Conservation (phyloP, 2,329 filamentous ascomycete genomes). For the Arthrobotrys sphaeroides region DNA sequence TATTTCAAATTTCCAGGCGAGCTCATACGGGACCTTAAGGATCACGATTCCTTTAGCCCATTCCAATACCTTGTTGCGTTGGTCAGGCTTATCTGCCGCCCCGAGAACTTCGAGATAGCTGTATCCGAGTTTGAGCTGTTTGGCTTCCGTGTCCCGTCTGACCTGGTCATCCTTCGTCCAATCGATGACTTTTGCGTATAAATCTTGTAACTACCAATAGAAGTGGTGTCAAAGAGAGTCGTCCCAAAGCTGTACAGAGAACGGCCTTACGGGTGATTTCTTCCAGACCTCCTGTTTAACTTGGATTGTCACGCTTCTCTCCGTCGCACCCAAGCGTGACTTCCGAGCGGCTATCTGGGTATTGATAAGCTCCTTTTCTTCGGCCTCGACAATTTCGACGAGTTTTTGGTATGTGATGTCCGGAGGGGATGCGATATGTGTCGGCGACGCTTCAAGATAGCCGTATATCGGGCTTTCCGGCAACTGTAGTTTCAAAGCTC, state of each 20-base stretch:
- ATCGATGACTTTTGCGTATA: slow-evolving; percentile 85
- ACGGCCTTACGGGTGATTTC: slow-evolving; percentile 58
- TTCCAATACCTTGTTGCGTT: slow-evolving; percentile 77
- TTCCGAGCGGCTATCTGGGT: slow-evolving; percentile 87
- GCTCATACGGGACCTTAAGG: slow-evolving; percentile 86
- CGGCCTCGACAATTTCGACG: slow-evolving; percentile 81
- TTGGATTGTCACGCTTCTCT: slow-evolving; percentile 83
- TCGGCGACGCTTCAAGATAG: slow-evolving; percentile 77
- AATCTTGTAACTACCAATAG: slow-evolving; percentile 70
- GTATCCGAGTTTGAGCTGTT: slow-evolving; percentile 80
- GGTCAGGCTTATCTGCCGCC: slow-evolving; percentile 72
- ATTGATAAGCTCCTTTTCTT: slow-evolving; percentile 90
- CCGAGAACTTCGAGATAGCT: slow-evolving; percentile 78
- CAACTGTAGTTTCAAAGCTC: slow-evolving; percentile 76
- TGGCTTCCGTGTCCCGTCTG: slow-evolving; percentile 87
- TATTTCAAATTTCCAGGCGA: slow-evolving; percentile 90
- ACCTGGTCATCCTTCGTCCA: slow-evolving; percentile 89
- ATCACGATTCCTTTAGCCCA: slow-evolving; percentile 93
- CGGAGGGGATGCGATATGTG: slow-evolving; percentile 72
- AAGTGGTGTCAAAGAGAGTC: not conserved
- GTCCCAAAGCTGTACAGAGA: not conserved
- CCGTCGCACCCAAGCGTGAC: slow-evolving; percentile 83
- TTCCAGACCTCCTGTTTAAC: slow-evolving; percentile 85
- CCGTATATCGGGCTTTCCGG: slow-evolving; percentile 83
- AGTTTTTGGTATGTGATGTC: slow-evolving; percentile 82